Base-by-base conservation (phyloP, 495 filamentous ascomycete genomes). In the Trichoderma reesei region DNA sequence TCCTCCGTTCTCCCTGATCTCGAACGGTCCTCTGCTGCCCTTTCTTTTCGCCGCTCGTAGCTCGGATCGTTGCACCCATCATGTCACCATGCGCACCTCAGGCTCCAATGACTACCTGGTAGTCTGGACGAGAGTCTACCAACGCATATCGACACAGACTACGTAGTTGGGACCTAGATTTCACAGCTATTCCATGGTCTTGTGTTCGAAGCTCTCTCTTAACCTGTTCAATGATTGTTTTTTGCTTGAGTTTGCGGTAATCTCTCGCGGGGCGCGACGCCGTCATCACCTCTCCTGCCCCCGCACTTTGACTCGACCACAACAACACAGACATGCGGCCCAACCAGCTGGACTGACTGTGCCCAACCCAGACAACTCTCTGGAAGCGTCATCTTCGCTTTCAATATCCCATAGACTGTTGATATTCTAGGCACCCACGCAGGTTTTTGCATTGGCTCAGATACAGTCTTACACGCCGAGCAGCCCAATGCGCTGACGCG, bases 41-140 rank as follows among this genome's bases (percentile, higher is more conserved):
- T 34, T n/a, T 56, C 34, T 9, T 26, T 9, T 26, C 20, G 48
- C 48, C 7, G 9, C 5, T 31, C 14, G 51, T 34, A 33, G 51
- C 51, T 34, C 31, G 51, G 46, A 44, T 48, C 16, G 51, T 56
- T 56, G 51, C 51, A 56, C 31, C 51, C 34, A 26, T 56, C 51
- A 56, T 48, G 44, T 48, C 44, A 48, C 20, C 51, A 9, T 33
- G 37, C 26, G 11, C 20, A 13, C n/a, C n/a, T n/a, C n/a, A 56
- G 51, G 31, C 20, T 34, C 51, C 51, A 56, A 56, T 34, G 51
- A 34, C 51, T 26, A 56, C 51, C 20, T 26, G 16, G 51, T 26
- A 0, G 51, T n/a, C 20, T 14, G 34, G 20, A 34, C 16, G 51
- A 31, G 5, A 13, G 7, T 31, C 16, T 33, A 34, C 9, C 51